phyloP scores from a whole-genome alignment of 371 early-diverging fungal species.

The Saksenaea oblongispora region DNA sequence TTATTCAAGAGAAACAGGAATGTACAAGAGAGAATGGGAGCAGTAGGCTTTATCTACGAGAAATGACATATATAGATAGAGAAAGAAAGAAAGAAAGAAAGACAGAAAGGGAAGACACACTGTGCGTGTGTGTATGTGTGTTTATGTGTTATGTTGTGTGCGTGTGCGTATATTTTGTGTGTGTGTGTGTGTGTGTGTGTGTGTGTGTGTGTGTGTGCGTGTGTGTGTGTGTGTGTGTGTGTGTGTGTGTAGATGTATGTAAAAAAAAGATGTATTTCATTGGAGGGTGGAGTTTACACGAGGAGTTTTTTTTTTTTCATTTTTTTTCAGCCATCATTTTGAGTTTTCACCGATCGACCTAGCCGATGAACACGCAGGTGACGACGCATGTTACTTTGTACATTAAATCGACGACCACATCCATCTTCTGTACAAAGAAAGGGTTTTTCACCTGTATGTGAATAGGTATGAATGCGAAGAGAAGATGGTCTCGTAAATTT shows the following conservation, averaged over 20 bases:
- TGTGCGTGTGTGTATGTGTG: neutral
- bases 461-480: slow-evolving; percentile 57
- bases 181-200: no score
- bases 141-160: no score
- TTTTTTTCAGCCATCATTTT: neutral
- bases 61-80: no score
- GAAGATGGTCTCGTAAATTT: slow-evolving; percentile 62
- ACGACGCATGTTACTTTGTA: slow-evolving; percentile 63
- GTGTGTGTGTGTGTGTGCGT: neutral
- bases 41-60: no score
- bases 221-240: neutral
- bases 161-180: neutral
- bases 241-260: no score
- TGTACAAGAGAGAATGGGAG: neutral
- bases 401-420: slow-evolving; percentile 61
- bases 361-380: slow-evolving; percentile 52
- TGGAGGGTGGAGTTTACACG: neutral
- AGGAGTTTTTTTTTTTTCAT: neutral
- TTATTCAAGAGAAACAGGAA: neutral
- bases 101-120: neutral
- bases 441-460: slow-evolving; percentile 71
- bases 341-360: slow-evolving; percentile 13
- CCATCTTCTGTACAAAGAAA: slow-evolving; percentile 52
- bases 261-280: no score
- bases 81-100: neutral